Percentiles rank a stretch among this genome's conserved stretches.
These are phyloP conservation scores for Anacardium occidentale DNA, from an alignment of 345 rosid species.

Conservation along the genomic window DNA sequence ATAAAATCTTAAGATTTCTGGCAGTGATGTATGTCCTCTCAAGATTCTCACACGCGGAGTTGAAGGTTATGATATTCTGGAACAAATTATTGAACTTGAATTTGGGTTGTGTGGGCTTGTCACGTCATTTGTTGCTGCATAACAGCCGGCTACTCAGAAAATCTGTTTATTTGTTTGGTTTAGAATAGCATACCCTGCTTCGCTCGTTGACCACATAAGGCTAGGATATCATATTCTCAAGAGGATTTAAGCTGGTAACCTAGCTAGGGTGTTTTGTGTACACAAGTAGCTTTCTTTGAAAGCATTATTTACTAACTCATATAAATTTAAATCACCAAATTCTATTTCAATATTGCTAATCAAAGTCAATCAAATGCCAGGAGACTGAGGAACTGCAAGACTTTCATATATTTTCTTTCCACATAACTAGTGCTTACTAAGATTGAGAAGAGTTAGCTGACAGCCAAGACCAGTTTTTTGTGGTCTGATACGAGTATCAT, in stretches of 20 bases:
- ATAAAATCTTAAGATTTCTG: too few relatives aligned
- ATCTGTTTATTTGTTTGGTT: background rate
- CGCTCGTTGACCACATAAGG: background rate
- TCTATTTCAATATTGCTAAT: background rate
- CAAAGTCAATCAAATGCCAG: background rate
- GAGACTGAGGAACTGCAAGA: background rate
- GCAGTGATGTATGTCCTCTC: background rate
- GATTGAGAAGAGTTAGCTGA: constrained; percentile 59
- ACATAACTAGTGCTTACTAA: constrained; percentile 42
- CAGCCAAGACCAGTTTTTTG: constrained; percentile 76
- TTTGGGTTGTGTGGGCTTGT: background rate
- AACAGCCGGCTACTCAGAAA: background rate
- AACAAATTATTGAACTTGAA: background rate
- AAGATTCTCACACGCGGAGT: background rate
- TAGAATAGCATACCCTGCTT: background rate
- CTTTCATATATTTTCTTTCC: background rate
- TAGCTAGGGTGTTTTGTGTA: background rate
- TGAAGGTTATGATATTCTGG: background rate
- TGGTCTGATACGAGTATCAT: constrained; percentile 36
- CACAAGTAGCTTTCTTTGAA: background rate
- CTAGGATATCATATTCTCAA: background rate
- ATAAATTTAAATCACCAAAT: constrained; percentile 1
- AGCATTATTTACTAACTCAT: background rate
- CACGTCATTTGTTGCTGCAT: too few relatives aligned
- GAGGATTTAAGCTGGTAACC: background rate